Conservation (phyloP, 352 stramenopile species). For the Thalassiosira livingstoniorum region DNA sequence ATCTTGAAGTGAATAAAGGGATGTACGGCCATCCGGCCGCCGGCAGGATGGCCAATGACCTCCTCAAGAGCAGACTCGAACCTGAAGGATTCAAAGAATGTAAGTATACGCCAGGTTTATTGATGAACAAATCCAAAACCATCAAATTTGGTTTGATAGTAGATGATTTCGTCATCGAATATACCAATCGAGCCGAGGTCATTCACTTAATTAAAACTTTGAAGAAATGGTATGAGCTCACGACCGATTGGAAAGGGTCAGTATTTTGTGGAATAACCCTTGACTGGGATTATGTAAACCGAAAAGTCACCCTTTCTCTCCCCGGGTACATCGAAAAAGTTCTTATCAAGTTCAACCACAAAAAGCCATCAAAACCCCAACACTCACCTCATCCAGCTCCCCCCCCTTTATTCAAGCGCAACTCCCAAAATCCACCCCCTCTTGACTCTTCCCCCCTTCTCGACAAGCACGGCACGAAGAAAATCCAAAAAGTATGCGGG, state of each 20-base stretch:
- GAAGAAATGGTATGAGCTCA: slow-evolving; percentile 22
- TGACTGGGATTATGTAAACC: slow-evolving; percentile 50
- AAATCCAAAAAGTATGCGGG: slow-evolving; percentile 39
- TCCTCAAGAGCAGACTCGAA: slow-evolving; percentile 11
- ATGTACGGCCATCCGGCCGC: no score
- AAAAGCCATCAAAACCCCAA: neutral
- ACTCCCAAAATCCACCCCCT: neutral
- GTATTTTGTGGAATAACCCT: slow-evolving; percentile 45
- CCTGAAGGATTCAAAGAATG: slow-evolving; percentile 19
- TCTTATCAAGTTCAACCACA: neutral
- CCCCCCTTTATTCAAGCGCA: neutral
- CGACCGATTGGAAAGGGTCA: slow-evolving; percentile 22
- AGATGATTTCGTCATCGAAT: no score
- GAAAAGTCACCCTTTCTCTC: slow-evolving; percentile 25
- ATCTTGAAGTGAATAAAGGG: slow-evolving; percentile 22
- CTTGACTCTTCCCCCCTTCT: slow-evolving; percentile 8
- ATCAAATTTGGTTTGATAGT: no score
- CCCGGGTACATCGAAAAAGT: slow-evolving; percentile 17
- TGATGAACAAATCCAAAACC: no score
- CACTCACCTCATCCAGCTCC: neutral
- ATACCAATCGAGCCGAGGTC: no score
- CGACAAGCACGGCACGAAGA: neutral
- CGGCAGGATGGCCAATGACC: no score
- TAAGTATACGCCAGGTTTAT: slow-evolving; percentile 47
- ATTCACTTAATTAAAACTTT: no score